Percentiles rank a stretch among this genome's conserved stretches.
Evolutionary conservation across 306 rosid species (phyloP).

Genomic region (Inga leiocalycina): DNA sequence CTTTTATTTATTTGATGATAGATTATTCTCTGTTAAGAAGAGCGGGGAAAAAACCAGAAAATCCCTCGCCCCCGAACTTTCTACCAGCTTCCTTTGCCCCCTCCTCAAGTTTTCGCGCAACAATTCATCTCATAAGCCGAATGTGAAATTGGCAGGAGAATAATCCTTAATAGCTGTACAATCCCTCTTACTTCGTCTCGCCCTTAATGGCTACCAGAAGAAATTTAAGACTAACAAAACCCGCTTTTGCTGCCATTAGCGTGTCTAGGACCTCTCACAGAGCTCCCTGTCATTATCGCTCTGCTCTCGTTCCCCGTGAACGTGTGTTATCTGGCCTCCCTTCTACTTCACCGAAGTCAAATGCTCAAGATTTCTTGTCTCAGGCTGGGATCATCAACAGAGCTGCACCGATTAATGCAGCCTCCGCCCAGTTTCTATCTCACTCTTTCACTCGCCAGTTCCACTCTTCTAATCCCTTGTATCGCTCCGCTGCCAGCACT

Average conservation of each 20-base stretch:
- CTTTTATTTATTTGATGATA: too few relatives aligned
- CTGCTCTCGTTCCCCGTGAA: conserved; percentile 9
- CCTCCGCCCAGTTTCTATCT: conserved; percentile 59
- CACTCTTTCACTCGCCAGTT: conserved; percentile 58
- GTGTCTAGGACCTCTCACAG: conserved; percentile 30
- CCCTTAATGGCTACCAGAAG: conserved; percentile 67
- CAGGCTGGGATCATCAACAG: conserved; percentile 28
- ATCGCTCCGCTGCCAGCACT: conserved; percentile 52
- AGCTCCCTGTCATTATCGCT: conserved; percentile 38
- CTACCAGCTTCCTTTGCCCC: conserved; percentile 36
- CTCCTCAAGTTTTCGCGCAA: conserved; percentile 34
- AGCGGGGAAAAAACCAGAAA: not conserved
- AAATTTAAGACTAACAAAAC: conserved; percentile 56
- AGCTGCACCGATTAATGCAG: conserved; percentile 34
- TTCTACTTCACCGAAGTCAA: conserved; percentile 23
- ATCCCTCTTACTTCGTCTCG: not conserved
- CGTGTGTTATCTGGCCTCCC: conserved; percentile 21
- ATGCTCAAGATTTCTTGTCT: conserved; percentile 25
- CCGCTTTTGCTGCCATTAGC: conserved; percentile 48
- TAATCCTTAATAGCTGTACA: not conserved
- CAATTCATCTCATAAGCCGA: not conserved
- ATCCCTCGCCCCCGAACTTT: not conserved
- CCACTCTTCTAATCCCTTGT: conserved; percentile 57
- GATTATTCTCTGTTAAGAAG: too few relatives aligned
- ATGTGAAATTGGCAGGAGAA: not conserved